Base-by-base conservation (phyloP, 805 yeast genomes). In the Millerozyma acaciae region DNA sequence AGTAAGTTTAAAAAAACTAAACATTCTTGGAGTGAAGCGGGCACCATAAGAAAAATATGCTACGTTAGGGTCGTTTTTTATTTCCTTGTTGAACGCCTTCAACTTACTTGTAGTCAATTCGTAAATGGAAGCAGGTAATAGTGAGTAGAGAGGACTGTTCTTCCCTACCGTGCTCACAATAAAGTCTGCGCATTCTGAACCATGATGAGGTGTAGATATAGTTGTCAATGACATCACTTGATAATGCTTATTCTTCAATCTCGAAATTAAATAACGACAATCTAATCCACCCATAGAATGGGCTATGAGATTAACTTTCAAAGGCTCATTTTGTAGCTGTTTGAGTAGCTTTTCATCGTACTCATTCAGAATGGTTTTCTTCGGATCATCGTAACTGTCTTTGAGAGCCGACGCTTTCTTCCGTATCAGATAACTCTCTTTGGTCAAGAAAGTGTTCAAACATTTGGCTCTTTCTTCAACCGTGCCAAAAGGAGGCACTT, bases 211-310 rank as follows among this genome's bases (percentile, higher is more conserved):
- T 0, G 96, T 85, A 0, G 93, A 76, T 0, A 88, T 68, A 0
- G 97, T 88, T 1, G 96, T 87, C 18, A 88, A 61, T 26, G 93
- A 82, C 2, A 70, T 76, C 6, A 89, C 82, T 44, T 76, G 62
- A 45, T 76, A 80, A 26, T 68, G 58, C 4, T 24, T 23, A 21
- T 38, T 45, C 30, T 49, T 51, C 3, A 83, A 51, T 30, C 72
- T 63, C 1, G 84, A 70, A 2, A 87, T 83, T 43, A 89, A 56
- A 51, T 78, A 85, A 32, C 97, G 62, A 21, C 88, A 76, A 50
- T 89, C 96, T 19, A 88, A 60, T 0, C 97, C 97, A 4, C 97
- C 97, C 96, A 88, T 87, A 0, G 96, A 86, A 52, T 88, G 97
- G 5, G 93, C 93, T 16, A 88, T 68, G 27, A 88, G 53, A 49